phyloP scores from a whole-genome alignment of 257 asterid genomes.

The Jacaranda copaia region DNA sequence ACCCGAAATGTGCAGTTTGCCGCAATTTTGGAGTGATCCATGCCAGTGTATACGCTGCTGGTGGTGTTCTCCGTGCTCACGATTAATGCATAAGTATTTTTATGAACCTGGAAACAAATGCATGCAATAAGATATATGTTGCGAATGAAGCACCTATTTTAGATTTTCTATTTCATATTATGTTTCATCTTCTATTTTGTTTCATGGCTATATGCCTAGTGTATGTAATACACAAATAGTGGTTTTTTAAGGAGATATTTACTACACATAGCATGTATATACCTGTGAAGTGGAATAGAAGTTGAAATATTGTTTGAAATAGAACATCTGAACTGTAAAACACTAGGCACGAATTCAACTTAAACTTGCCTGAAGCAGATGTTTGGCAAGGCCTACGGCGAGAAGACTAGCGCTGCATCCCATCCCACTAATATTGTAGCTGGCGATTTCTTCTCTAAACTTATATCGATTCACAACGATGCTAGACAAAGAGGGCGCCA shows the following conservation, averaged over 20 bases:
- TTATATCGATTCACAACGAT: conserved; percentile 64
- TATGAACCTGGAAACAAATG: conserved; percentile 30
- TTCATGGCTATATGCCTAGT: no score
- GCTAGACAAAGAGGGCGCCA: conserved; percentile 58
- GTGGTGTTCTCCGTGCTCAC: conserved; percentile 69
- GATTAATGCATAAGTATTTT: conserved; percentile 53
- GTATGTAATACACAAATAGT: no score
- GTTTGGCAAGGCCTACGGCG: conserved; percentile 58
- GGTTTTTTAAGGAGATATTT: no score
- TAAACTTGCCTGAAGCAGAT: conserved; percentile 43
- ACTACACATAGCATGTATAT: no score
- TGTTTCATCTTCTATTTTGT: no score
- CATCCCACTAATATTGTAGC: conserved; percentile 70
- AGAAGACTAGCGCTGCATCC: conserved; percentile 67
- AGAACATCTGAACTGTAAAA: no score
- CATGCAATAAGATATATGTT: no score
- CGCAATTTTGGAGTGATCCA: conserved; percentile 49
- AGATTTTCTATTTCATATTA: no score
- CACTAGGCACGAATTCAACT: no score
- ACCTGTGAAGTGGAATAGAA: no score
- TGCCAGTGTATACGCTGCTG: conserved; percentile 54
- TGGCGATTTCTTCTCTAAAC: conserved; percentile 45
- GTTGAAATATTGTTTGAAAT: no score
- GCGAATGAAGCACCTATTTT: no score
- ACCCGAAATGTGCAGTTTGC: conserved; percentile 58